Base-by-base conservation (phyloP, 495 filamentous ascomycete species). In the Hypoxylon cercidicola region DNA sequence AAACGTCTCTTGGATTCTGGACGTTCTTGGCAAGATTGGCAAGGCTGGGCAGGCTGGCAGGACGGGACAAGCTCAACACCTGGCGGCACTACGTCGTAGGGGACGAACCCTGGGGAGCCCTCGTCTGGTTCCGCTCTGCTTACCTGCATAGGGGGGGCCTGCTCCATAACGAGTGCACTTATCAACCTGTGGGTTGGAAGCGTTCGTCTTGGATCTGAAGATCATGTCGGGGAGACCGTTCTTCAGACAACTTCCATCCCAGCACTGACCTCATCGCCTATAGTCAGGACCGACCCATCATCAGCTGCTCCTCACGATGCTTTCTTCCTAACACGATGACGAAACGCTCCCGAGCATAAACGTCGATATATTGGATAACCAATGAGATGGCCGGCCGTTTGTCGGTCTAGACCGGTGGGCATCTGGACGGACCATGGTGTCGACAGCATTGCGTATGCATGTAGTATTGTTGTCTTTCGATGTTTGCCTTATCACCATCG, bases 1-100 rank as follows among this genome's bases (percentile, higher is more conserved):
- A 69, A 65, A 69, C 66, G 53, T 62, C 66, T 64, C 19, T 65
- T 56, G 40, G 61, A 47, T 45, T 69, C 66, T 69, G 62, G 62
- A 65, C 41, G 66, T 30, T 34, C 64, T 65, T 69, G 66, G 66
- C 62, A 32, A 9, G 30, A 7, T 32, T 32, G 30, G 30, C 30
- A 66, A 52, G 61, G 61, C 53, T 57, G 53, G 66, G 53, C 56
- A 35, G 39, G 30, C 54, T 48, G 66, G 53, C 56, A 35, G 39
- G 30, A 65, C 61, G 52, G 56, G 57, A 69, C 57, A 61, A 65
- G 62, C 61, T 69, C 52, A n/a, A n/a, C 44, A 49, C 45, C 50
- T 50, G 30, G 53, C 43, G 43, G 37, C 30, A 60, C 49, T 34
- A 45, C 55, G 46, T 53, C 53, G 66, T 60, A 11, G 56, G 15